These are phyloP conservation scores for Ambrosia artemisiifolia DNA, from an alignment of 129 eudicot species.

Conservation along the genomic window DNA sequence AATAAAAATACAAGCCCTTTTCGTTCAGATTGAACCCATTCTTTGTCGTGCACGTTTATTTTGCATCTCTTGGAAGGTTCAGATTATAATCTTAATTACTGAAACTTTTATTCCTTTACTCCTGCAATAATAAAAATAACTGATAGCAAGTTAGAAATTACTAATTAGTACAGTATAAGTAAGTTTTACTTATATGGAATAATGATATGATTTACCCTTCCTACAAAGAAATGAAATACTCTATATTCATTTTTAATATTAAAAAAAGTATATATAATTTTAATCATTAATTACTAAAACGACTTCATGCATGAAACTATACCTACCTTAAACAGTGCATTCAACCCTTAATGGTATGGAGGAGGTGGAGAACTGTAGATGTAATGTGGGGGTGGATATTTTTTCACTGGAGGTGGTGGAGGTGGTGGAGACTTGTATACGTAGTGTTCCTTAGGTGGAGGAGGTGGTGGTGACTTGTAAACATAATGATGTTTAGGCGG, in stretches of 20 bases:
- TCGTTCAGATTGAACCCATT: conserved; percentile 1
- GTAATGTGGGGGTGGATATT: conserved; percentile 44
- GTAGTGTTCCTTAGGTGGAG: background rate
- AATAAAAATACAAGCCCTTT: background rate
- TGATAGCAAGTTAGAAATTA: background rate
- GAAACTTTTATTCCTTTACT: background rate
- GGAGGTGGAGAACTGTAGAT: conserved; percentile 48
- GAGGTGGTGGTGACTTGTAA: conserved; percentile 7
- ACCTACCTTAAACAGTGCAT: background rate
- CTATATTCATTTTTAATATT: too few relatives aligned
- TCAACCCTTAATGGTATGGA: conserved; percentile 12
- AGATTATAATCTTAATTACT: background rate
- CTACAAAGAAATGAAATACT: too few relatives aligned
- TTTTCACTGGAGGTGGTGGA: conserved; percentile 3
- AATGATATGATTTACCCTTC: too few relatives aligned
- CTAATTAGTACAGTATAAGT: background rate
- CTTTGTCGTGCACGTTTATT: background rate
- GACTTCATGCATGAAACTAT: background rate
- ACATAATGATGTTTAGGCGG: background rate
- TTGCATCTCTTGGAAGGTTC: background rate
- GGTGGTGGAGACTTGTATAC: background rate
- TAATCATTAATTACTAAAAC: background rate
- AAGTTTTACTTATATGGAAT: too few relatives aligned
- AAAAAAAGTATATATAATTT: background rate
- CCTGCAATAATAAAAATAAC: background rate